phyloP scores from a whole-genome alignment of 352 stramenopile genomes.

The Peronospora tabacina region DNA sequence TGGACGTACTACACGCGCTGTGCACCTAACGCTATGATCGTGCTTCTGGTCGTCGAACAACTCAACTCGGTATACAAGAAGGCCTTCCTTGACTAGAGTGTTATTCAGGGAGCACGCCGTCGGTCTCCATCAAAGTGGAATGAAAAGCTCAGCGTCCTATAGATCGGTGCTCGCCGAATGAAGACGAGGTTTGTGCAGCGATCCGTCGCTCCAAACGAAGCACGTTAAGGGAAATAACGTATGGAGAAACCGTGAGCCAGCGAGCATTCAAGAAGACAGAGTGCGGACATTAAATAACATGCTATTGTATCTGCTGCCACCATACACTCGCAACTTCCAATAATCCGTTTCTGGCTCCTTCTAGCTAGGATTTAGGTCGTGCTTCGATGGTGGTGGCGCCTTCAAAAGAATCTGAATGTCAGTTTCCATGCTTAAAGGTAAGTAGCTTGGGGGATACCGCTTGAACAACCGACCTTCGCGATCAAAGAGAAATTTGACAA shows the following conservation, averaged over 20 bases:
- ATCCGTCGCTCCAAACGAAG: not conserved
- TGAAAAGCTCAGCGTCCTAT: conserved; percentile 14
- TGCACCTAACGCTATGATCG: conserved; percentile 99
- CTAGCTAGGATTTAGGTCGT: not conserved
- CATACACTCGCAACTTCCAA: conserved; percentile 4
- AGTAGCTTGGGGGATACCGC: conserved; percentile 32
- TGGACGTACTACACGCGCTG: conserved; percentile 97
- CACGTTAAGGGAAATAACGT: conserved; percentile 11
- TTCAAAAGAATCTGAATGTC: conserved; percentile 35
- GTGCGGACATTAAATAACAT: conserved; percentile 30
- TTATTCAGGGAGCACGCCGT: conserved; percentile 1
- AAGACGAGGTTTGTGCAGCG: conserved; percentile 10
- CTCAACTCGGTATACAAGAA: conserved; percentile 86
- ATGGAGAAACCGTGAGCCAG: conserved; percentile 1
- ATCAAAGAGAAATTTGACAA: conserved; percentile 86
- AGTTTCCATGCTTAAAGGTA: conserved; percentile 22
- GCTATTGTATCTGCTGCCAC: conserved; percentile 22
- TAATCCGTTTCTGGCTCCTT: not conserved
- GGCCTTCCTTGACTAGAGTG: conserved; percentile 42
- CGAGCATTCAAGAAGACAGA: not conserved
- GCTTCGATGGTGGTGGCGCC: not conserved
- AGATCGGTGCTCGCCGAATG: conserved; percentile 17
- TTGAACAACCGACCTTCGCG: conserved; percentile 65
- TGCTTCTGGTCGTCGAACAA: conserved; percentile 96
- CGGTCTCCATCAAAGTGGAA: conserved; percentile 7